phyloP scores from a whole-genome alignment of 257 asterid species.

The Haberlea rhodopensis region DNA sequence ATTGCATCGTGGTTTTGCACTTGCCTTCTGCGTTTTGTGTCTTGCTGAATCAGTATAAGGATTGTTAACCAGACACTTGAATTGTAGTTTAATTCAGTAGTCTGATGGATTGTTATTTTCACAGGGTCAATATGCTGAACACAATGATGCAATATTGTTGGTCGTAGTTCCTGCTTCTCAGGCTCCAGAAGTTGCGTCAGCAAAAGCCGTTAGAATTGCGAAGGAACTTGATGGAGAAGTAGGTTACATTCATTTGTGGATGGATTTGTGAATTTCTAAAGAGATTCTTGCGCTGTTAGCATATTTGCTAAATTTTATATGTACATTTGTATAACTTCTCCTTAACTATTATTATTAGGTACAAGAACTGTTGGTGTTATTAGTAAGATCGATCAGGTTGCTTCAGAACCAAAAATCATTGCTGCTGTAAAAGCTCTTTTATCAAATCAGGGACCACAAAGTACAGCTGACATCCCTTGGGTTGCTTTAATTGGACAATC shows the following conservation, averaged over 20 bases:
- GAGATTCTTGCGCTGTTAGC: slow-evolving; percentile 1
- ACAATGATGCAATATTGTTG: slow-evolving; percentile 84
- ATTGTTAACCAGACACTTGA: slow-evolving; percentile 1
- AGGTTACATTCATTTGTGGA: slow-evolving; percentile 32
- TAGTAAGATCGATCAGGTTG: slow-evolving; percentile 86
- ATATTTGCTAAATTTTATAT: background rate
- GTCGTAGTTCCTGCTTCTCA: slow-evolving; percentile 87
- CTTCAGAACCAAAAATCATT: slow-evolving; percentile 70
- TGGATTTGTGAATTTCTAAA: slow-evolving; percentile 6
- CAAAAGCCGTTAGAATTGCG: slow-evolving; percentile 89
- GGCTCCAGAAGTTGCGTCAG: slow-evolving; percentile 92
- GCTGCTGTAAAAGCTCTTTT: slow-evolving; percentile 89
- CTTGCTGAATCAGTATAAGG: background rate
- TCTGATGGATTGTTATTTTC: slow-evolving; percentile 25
- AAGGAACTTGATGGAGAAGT: slow-evolving; percentile 98
- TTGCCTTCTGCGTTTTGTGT: background rate
- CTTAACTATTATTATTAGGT: slow-evolving; percentile 46
- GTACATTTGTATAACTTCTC: slow-evolving; percentile 12
- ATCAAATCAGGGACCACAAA: slow-evolving; percentile 74
- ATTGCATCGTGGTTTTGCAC: background rate
- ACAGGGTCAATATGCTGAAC: slow-evolving; percentile 90
- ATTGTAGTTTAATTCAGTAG: slow-evolving; percentile 14
- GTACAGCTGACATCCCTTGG: slow-evolving; percentile 80
- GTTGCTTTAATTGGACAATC: slow-evolving; percentile 92
- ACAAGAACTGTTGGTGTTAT: slow-evolving; percentile 91